These are phyloP conservation scores for Beauveria caledonica DNA, from an alignment of 2,329 filamentous ascomycete species.

Conservation along the genomic window DNA sequence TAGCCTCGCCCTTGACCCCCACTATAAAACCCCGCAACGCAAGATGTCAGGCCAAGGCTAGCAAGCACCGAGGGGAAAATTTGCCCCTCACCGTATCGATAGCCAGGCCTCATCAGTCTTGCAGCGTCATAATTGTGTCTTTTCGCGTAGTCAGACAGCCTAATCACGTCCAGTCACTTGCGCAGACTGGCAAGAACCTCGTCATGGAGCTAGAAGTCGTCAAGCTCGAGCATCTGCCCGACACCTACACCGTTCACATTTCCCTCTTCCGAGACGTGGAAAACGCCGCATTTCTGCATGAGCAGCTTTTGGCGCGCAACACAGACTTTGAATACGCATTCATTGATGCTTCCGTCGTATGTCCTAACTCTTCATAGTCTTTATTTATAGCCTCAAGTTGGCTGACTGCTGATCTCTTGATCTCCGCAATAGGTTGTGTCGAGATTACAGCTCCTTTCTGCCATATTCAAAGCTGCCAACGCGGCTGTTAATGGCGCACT, in stretches of 20 bases:
- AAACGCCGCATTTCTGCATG: conserved; percentile 70
- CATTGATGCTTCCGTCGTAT: conserved; percentile 73
- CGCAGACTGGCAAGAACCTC: conserved; percentile 11
- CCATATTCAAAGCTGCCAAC: conserved; percentile 69
- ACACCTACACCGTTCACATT: conserved; percentile 58
- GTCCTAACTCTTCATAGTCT: neutral
- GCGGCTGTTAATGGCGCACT: conserved; percentile 52
- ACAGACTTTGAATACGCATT: conserved; percentile 86
- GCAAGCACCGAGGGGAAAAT: neutral
- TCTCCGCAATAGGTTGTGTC: conserved; percentile 50
- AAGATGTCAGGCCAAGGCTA: neutral
- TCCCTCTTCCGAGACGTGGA: conserved; percentile 67
- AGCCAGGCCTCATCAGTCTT: neutral
- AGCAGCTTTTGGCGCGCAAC: conserved; percentile 80
- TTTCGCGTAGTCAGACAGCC: too few relatives aligned
- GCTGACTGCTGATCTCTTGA: neutral
- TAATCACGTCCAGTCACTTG: too few relatives aligned
- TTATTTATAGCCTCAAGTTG: neutral
- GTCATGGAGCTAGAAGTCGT: conserved; percentile 50
- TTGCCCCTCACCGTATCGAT: conserved; percentile 8
- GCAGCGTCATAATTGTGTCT: neutral
- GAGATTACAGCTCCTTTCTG: conserved; percentile 62
- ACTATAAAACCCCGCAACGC: neutral
- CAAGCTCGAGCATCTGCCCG: conserved; percentile 66
- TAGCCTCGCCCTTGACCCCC: neutral